A percentile compares a stretch with the other conserved stretches of the same genome.
phyloP scores from a whole-genome alignment of 805 yeast species.

The Pichia paraexigua region DNA sequence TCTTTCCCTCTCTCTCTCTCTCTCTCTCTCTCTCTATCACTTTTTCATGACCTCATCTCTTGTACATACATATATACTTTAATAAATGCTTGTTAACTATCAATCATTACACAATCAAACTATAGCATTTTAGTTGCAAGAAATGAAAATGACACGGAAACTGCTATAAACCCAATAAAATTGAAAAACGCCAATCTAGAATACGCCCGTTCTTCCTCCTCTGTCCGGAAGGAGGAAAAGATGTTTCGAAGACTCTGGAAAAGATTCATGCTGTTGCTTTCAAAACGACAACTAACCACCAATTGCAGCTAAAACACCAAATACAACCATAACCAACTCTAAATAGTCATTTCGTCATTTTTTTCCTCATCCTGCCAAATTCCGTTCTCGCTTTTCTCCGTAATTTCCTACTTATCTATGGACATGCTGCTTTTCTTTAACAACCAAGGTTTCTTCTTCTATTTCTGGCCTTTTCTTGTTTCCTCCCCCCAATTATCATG shows the following conservation, averaged over 20 bases:
- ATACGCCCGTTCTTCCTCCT: constrained; percentile 72
- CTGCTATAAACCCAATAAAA: constrained; percentile 69
- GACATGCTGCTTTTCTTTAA: background rate
- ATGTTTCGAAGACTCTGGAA: constrained; percentile 70
- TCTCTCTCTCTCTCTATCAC: no score
- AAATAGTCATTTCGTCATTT: no score
- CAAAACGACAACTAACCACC: background rate
- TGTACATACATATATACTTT: background rate
- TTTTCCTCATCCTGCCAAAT: no score
- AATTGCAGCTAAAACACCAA: no score
- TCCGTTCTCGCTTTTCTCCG: background rate
- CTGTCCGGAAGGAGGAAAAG: constrained; percentile 76
- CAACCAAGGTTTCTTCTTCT: background rate
- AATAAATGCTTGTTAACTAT: background rate
- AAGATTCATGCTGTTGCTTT: constrained; percentile 33
- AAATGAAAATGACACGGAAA: constrained; percentile 73
- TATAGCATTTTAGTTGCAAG: constrained; percentile 6
- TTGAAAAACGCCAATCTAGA: constrained; percentile 75
- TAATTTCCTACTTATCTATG: background rate
- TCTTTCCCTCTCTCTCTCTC: no score
- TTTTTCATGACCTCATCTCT: background rate
- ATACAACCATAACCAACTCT: no score
- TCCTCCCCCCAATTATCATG: constrained; percentile 11
- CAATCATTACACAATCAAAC: background rate
- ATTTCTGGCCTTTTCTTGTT: background rate